Conservation (phyloP, 169 alveolate genomes). For the Plasmodium vivax region DNA sequence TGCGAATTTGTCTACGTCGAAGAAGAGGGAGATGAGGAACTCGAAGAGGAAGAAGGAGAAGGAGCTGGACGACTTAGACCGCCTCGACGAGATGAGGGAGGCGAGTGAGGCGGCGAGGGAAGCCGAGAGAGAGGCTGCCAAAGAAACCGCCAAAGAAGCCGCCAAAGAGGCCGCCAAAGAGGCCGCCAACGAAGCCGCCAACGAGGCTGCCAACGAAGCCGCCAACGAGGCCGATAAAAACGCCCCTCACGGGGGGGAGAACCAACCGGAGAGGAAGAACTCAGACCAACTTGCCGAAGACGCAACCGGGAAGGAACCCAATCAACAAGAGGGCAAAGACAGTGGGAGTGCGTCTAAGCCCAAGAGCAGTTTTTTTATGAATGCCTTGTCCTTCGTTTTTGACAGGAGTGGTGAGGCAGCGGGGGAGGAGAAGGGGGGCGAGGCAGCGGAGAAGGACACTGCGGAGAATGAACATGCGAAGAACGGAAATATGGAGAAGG, state of each 20-base stretch:
- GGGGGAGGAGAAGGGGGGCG: background rate
- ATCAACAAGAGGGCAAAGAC: background rate
- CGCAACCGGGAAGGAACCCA: background rate
- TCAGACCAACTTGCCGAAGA: background rate
- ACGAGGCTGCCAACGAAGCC: background rate
- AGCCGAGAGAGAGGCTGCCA: background rate
- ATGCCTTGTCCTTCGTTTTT: background rate
- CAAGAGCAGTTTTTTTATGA: conserved; percentile 1
- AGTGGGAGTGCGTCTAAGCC: background rate
- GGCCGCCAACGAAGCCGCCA: background rate
- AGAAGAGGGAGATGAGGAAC: conserved; percentile 59
- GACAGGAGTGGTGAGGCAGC: background rate
- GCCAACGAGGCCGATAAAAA: background rate
- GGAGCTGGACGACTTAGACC: conserved; percentile 53
- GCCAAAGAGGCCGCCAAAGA: background rate
- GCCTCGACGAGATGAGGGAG: conserved; percentile 36
- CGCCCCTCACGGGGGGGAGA: background rate
- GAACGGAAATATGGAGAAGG: background rate
- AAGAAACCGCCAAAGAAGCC: background rate
- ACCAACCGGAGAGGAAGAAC: background rate
- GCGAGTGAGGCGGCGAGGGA: background rate
- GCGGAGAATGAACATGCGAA: background rate
- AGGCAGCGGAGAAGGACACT: background rate
- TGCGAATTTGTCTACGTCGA: conserved; percentile 14
- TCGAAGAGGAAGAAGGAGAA: conserved; percentile 51